These are phyloP conservation scores for Candida stauntonica DNA, from an alignment of 805 yeast species.

Conservation along the genomic window DNA sequence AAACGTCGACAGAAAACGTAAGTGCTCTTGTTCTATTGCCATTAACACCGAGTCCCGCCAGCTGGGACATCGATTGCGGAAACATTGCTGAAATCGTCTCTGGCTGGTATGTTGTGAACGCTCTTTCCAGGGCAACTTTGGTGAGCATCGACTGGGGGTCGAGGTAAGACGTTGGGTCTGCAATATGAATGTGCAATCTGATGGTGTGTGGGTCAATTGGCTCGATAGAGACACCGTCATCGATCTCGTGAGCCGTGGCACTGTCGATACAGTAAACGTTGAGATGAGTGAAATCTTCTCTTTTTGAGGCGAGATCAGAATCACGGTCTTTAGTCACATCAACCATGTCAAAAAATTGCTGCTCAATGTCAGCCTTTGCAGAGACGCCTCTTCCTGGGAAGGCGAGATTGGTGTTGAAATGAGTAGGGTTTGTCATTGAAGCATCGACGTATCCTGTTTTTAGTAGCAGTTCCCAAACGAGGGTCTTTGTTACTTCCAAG, in stretches of 20 bases:
- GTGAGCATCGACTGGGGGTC: constrained; percentile 33
- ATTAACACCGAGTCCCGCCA: constrained; percentile 48
- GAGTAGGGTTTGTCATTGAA: constrained; percentile 41
- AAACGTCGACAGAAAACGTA: constrained; percentile 36
- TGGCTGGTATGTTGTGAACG: constrained; percentile 71
- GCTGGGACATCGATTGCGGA: constrained; percentile 49
- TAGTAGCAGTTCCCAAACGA: constrained; percentile 48
- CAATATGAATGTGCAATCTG: constrained; percentile 67
- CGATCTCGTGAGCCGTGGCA: constrained; percentile 79
- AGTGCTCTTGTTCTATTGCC: constrained; percentile 43
- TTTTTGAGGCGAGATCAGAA: constrained; percentile 20
- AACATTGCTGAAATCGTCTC: constrained; percentile 64
- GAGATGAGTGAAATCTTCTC: constrained; percentile 40
- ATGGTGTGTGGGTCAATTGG: constrained; percentile 28
- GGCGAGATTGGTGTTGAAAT: constrained; percentile 43
- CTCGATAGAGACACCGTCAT: constrained; percentile 80
- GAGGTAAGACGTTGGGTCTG: constrained; percentile 78
- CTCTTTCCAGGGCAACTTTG: constrained; percentile 54
- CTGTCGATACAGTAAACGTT: constrained; percentile 83
- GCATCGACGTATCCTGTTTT: constrained; percentile 26
- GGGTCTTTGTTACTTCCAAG: constrained; percentile 47
- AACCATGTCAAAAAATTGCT: constrained; percentile 35
- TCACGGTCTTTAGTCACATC: constrained; percentile 20
- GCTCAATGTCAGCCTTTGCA: constrained; percentile 38
- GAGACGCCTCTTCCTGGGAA: constrained; percentile 43